Percentiles rank a stretch among this genome's conserved stretches.
Conservation (phyloP, 2,329 filamentous ascomycete species). For the Arthrobotrys pseudoclavata region DNA sequence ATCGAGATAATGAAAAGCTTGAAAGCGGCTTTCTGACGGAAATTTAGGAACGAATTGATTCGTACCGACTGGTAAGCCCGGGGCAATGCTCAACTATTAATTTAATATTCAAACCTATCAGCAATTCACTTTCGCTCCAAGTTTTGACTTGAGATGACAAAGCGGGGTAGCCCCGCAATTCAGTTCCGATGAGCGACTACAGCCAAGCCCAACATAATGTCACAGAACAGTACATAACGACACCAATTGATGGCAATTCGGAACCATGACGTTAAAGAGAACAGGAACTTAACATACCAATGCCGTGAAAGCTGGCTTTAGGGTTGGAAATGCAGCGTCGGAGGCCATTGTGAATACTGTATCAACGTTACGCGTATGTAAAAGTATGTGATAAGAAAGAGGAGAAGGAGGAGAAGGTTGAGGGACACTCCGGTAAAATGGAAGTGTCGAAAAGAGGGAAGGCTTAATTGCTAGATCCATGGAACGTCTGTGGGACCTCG, state of each 20-base stretch:
- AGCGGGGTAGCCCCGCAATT: constrained; percentile 30
- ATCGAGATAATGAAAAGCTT: not conserved
- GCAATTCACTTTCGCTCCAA: not conserved
- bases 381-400: not conserved
- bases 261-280: constrained; percentile 38
- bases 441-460: constrained; percentile 28
- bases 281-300: constrained; percentile 36
- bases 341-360: not conserved
- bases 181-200: constrained; percentile 14
- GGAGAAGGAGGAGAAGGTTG: not conserved
- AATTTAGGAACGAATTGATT: not conserved
- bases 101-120: not conserved
- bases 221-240: constrained; percentile 18
- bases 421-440: constrained; percentile 18
- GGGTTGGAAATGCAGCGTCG: constrained; percentile 36
- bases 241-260: constrained; percentile 34
- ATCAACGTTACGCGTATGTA: not conserved
- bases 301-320: constrained; percentile 49
- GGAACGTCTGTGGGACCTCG: constrained; percentile 24
- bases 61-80: constrained; percentile 45
- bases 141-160: constrained; percentile 5
- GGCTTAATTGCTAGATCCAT: not conserved
- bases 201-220: constrained; percentile 9
- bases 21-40: not conserved
- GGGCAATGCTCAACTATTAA: constrained; percentile 41